phyloP scores from a whole-genome alignment of 495 filamentous ascomycete species.

The Penicilliopsis zonata region DNA sequence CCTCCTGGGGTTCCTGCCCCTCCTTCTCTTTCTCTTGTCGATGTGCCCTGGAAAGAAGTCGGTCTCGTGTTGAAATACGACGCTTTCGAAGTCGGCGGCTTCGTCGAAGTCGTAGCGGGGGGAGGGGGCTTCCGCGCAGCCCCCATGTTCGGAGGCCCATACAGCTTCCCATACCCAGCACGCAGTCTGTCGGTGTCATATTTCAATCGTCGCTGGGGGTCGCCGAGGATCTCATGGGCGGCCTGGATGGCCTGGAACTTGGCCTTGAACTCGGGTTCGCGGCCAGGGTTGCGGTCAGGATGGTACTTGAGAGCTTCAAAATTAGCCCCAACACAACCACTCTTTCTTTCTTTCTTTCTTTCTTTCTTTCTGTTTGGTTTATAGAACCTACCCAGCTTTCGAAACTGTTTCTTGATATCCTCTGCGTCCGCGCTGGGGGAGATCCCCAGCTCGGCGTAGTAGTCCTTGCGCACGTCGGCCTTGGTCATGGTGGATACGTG shows the following conservation, averaged over 20 bases:
- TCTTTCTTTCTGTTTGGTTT: too few species aligned
- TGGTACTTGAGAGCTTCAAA: constrained; percentile 66
- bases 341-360: too few species aligned
- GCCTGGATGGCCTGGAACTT: constrained; percentile 79
- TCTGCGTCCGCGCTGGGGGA: constrained; percentile 45
- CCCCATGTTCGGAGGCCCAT: constrained; percentile 21
- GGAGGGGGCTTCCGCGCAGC: constrained; percentile 17
- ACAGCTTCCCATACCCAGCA: constrained; percentile 30
- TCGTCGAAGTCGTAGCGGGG: constrained; percentile 13
- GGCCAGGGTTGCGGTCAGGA: constrained; percentile 80
- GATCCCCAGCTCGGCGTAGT: constrained; percentile 77
- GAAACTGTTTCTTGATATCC: constrained; percentile 79
- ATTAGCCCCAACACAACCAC: neutral
- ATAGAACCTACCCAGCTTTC: constrained; percentile 63
- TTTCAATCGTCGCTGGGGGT: constrained; percentile 51
- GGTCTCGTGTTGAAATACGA: constrained; percentile 13
- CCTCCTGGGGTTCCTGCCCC: too few species aligned
- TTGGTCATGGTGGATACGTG: constrained; percentile 53
- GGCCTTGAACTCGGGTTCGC: constrained; percentile 61
- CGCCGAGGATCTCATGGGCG: constrained; percentile 72
- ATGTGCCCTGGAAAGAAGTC: constrained; percentile 21
- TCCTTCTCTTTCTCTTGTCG: too few species aligned
- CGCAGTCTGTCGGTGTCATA: constrained; percentile 63
- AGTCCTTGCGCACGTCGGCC: constrained; percentile 60
- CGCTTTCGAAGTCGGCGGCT: constrained; percentile 17